phyloP scores from a whole-genome alignment of 768 basidiomycete genomes.

The Leucocoprinus birnbaumii region DNA sequence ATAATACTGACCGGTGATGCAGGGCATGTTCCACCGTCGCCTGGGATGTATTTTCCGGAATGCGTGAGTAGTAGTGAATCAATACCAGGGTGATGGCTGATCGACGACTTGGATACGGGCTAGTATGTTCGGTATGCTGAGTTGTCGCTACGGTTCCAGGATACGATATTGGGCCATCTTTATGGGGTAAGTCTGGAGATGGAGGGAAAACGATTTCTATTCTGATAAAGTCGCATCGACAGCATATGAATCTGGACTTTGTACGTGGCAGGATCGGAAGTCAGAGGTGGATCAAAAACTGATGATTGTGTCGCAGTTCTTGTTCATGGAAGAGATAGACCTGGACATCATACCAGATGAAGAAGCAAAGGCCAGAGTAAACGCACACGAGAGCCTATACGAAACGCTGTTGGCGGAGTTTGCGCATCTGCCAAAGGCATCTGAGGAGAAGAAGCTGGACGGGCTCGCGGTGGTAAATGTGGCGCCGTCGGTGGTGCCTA shows the following conservation, averaged over 20 bases:
- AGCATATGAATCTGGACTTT: constrained; percentile 88
- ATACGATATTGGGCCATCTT: constrained; percentile 83
- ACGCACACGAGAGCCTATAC: constrained; percentile 39
- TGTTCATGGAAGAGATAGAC: constrained; percentile 52
- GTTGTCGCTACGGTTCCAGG: constrained; percentile 79
- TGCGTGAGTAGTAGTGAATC: constrained; percentile 54
- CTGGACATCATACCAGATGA: constrained; percentile 38
- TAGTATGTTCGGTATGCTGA: constrained; percentile 70
- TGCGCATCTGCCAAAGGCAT: constrained; percentile 46
- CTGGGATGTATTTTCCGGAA: constrained; percentile 79
- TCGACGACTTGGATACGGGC: constrained; percentile 10
- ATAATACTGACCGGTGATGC: constrained; percentile 15
- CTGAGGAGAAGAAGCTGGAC: constrained; percentile 48
- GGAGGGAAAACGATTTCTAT: neutral
- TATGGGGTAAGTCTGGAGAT: constrained; percentile 54
- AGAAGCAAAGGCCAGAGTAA: constrained; percentile 16
- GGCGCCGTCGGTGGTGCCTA: constrained; percentile 82
- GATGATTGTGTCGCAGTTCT: constrained; percentile 37
- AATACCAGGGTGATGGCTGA: neutral
- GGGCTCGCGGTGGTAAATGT: constrained; percentile 74
- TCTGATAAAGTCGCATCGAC: constrained; percentile 15
- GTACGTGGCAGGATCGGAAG: constrained; percentile 33
- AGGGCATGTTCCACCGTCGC: constrained; percentile 88
- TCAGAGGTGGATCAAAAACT: constrained; percentile 14
- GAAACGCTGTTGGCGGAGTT: constrained; percentile 66